Evolutionary conservation across 116 monocot genomes (phyloP).

Genomic region (Dioscorea cayenensis): DNA sequence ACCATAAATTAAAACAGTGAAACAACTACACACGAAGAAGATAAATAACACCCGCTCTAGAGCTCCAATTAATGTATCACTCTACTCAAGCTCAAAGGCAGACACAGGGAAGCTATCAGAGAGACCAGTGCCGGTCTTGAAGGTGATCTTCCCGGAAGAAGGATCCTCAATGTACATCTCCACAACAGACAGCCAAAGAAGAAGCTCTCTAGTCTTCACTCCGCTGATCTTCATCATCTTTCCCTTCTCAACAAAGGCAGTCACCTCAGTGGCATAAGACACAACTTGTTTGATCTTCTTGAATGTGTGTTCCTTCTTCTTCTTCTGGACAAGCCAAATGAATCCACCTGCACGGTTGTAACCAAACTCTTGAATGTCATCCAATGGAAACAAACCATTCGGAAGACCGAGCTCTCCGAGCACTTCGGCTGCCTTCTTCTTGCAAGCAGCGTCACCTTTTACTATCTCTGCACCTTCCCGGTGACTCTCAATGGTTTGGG

Average conservation of each 20-base stretch:
- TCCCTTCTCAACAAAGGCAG: slow-evolving; percentile 4
- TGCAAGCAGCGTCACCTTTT: slow-evolving; percentile 8
- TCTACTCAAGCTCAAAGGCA: slow-evolving; percentile 19
- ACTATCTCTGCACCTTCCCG: slow-evolving; percentile 14
- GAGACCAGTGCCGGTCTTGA: slow-evolving; percentile 25
- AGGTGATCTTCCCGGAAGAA: slow-evolving; percentile 8
- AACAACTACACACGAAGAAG: neutral
- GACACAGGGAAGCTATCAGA: slow-evolving; percentile 26
- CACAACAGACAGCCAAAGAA: slow-evolving; percentile 32
- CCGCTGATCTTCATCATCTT: slow-evolving; percentile 11
- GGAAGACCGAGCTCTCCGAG: slow-evolving; percentile 19
- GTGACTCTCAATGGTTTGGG: slow-evolving; percentile 19
- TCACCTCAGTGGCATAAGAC: slow-evolving; percentile 19
- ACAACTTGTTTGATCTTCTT: neutral
- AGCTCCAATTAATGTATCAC: neutral
- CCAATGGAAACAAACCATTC: slow-evolving; percentile 18
- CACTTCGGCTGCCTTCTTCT: slow-evolving; percentile 9
- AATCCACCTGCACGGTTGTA: slow-evolving; percentile 17
- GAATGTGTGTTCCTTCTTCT: slow-evolving; percentile 20
- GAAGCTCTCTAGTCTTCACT: slow-evolving; percentile 35
- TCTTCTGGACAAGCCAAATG: slow-evolving; percentile 17
- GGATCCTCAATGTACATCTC: slow-evolving; percentile 21
- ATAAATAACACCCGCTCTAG: neutral
- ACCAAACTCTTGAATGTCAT: slow-evolving; percentile 21
- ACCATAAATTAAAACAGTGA: neutral